Evolutionary conservation across 2,329 filamentous ascomycete species (phyloP).

Genomic region (Neopestalotiopsis clavispora): DNA sequence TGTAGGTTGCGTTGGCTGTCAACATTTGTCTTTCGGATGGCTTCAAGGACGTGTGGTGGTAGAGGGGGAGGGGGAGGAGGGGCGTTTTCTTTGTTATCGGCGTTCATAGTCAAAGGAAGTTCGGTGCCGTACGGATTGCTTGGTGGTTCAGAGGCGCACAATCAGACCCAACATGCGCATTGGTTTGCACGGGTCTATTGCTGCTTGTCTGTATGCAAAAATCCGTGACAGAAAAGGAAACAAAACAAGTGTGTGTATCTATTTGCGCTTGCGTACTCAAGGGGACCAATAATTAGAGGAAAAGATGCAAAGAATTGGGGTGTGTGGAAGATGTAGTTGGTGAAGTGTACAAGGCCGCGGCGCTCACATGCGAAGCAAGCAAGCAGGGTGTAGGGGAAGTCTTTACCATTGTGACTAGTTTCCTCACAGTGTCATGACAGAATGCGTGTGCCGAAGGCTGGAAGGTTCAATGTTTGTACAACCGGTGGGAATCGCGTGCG

Average conservation of each 20-base stretch:
- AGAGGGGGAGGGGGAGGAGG: neutral
- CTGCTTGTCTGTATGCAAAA: no score
- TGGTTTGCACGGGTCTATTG: no score
- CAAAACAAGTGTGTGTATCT: neutral
- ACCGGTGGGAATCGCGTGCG: neutral
- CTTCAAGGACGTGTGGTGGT: neutral
- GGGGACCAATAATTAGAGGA: neutral
- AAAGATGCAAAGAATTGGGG: neutral
- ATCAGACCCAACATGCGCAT: no score
- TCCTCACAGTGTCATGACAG: slow-evolving; percentile 5
- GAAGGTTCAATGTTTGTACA: neutral
- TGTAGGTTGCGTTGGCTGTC: slow-evolving; percentile 29
- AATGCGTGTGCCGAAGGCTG: neutral
- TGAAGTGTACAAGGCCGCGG: neutral
- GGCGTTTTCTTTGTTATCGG: neutral
- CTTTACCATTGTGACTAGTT: slow-evolving; percentile 6
- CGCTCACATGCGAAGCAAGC: neutral
- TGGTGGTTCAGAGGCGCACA: neutral
- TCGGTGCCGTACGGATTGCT: neutral
- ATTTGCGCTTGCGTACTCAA: neutral
- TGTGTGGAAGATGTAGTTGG: neutral
- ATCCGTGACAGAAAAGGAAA: neutral
- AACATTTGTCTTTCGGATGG: no score
- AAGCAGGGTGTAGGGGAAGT: neutral
- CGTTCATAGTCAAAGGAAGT: neutral